Base-by-base conservation (phyloP, 768 basidiomycete genomes). In the Naganishia kalamii region DNA sequence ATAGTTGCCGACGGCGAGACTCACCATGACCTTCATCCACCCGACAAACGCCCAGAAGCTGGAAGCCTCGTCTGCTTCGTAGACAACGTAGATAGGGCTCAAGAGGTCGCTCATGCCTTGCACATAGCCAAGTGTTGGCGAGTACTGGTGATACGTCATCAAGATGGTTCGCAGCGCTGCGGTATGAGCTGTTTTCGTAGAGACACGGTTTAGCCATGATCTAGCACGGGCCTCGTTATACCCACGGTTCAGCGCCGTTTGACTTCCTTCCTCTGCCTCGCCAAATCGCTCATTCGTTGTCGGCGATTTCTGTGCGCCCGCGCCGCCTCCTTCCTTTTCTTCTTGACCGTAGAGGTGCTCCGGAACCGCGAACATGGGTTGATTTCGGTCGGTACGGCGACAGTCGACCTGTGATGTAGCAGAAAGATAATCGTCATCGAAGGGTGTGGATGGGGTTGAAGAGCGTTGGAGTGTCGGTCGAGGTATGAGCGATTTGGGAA, bases 81-180 rank as follows among this genome's bases (percentile, higher is more conserved):
- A 87, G 17, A 92, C 89, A 27, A 98, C 87, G 73, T 97, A 98
- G 6, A 98, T 79, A 13, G 96, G 96, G 3, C 90, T 88, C 70
- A 90, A 89, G 15, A 99, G 84, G 78, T 99, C 96, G 2, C 90
- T 92, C 96, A 98, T 98, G 33, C 96, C 96, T 78, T 98, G 96
- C 4, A 98, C 96, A 76, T 98, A 97, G 30, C 93, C 92, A 88
- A 78, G 66, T 10, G 73, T 74, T n/a, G 77, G 75, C 17, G 71
- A 71, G 48, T 75, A 74, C 3, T 71, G 73, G 59, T 78, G 77
- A 62, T 78, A 78, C 3, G 93, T 96, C 71, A 97, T 81, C 6
- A 98, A 81, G 69, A 98, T 88, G 12, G 84, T 83, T 25, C 86
- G 87, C 67, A 93, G 82, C n/a, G 88, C 84, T 70, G 92, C 89